A percentile compares a stretch with the other conserved stretches of the same genome.
Evolutionary conservation across 768 basidiomycete genomes (phyloP).

Genomic region (Mycena amicta): DNA sequence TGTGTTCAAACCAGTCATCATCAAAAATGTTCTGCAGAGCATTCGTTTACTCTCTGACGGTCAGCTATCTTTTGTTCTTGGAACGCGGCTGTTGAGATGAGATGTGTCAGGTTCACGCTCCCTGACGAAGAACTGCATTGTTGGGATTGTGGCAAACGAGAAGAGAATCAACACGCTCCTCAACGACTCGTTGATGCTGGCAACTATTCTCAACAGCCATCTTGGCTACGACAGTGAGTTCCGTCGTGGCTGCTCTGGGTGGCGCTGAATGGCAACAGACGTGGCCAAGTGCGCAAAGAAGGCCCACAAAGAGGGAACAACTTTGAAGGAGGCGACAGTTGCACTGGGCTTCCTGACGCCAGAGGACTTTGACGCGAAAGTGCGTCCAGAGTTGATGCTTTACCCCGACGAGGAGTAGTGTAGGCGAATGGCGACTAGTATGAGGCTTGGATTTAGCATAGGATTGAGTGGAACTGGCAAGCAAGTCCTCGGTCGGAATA

Average conservation of each 20-base stretch:
- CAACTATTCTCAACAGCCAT: constrained; percentile 94
- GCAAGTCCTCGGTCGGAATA: not conserved
- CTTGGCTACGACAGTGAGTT: constrained; percentile 94
- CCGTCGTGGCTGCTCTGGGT: not conserved
- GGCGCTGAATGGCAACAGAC: constrained; percentile 50
- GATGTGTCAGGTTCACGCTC: constrained; percentile 70
- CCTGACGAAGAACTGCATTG: constrained; percentile 96
- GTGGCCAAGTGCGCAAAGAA: constrained; percentile 99
- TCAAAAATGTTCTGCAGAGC: constrained; percentile 96
- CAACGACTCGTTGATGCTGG: constrained; percentile 97
- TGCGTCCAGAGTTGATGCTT: constrained; percentile 90
- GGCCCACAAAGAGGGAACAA: constrained; percentile 98
- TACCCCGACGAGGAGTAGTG: constrained; percentile 49
- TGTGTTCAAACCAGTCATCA: constrained; percentile 99
- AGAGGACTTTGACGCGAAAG: constrained; percentile 94
- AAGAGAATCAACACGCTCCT: constrained; percentile 85
- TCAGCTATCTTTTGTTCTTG: constrained; percentile 31
- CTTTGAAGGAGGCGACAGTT: constrained; percentile 93
- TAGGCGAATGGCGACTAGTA: not conserved
- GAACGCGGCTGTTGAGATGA: constrained; percentile 12
- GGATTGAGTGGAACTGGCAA: not conserved
- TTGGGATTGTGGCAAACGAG: constrained; percentile 96
- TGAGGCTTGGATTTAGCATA: not conserved
- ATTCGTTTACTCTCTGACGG: constrained; percentile 94
- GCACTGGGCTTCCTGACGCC: constrained; percentile 80